Conservation (phyloP, 768 basidiomycete species). For the Neoboletus subvelutipes region DNA sequence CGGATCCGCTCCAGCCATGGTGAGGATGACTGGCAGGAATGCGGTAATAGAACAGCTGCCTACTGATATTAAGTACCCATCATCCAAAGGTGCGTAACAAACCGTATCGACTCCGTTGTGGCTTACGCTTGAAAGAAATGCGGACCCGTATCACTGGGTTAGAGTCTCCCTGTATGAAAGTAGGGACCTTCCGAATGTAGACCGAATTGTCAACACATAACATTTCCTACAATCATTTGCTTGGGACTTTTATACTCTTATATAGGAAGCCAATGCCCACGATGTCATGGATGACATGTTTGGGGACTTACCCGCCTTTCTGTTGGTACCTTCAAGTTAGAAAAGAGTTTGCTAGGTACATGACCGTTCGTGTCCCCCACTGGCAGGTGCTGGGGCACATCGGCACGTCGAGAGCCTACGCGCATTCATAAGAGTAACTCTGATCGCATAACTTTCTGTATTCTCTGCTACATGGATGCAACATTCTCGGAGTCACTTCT, state of each 20-base stretch:
- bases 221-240: neutral
- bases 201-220: neutral
- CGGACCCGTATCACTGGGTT: neutral
- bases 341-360: neutral
- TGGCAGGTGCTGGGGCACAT: neutral
- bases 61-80: slow-evolving; percentile 2
- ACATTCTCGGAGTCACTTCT: neutral
- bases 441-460: no score
- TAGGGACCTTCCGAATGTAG: neutral
- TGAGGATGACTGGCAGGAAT: neutral
- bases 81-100: neutral
- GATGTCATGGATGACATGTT: slow-evolving; percentile 10
- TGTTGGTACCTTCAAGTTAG: neutral
- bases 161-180: neutral
- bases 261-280: neutral
- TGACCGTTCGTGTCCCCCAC: neutral
- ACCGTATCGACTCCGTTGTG: neutral
- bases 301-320: neutral
- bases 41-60: neutral
- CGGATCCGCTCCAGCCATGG: neutral
- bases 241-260: neutral
- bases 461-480: no score
- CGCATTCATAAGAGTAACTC: neutral
- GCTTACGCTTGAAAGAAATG: neutral
- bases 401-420: neutral